Conservation (phyloP, 2,329 filamentous ascomycete species). For the Lachnellula arida region DNA sequence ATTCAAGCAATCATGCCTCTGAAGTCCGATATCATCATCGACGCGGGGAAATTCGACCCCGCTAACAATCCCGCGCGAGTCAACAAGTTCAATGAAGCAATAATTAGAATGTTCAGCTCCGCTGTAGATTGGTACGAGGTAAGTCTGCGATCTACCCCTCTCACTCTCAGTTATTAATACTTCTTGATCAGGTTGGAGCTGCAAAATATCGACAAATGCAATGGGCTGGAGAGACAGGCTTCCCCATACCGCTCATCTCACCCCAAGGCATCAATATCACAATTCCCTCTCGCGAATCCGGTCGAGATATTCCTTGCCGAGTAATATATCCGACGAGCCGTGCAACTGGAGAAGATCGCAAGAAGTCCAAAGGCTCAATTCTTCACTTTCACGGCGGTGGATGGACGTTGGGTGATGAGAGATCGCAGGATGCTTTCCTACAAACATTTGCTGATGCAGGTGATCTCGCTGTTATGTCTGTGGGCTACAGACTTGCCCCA, state of each 20-base stretch:
- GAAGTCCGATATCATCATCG: conserved; percentile 36
- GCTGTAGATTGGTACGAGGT: conserved; percentile 50
- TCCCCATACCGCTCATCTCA: conserved; percentile 44
- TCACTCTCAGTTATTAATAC: not conserved
- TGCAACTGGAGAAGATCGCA: conserved; percentile 41
- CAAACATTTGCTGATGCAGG: conserved; percentile 45
- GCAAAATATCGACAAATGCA: conserved; percentile 50
- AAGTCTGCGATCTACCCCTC: conserved; percentile 1
- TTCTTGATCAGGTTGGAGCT: conserved; percentile 42
- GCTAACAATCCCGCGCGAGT: conserved; percentile 37
- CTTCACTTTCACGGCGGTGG: conserved; percentile 53
- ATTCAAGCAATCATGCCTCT: conserved; percentile 31
- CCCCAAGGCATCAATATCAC: conserved; percentile 41
- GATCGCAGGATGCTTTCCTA: conserved; percentile 42
- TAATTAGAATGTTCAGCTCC: conserved; percentile 23
- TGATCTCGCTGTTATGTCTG: conserved; percentile 46
- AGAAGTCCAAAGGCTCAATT: conserved; percentile 44
- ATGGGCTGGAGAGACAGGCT: conserved; percentile 46
- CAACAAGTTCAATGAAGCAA: conserved; percentile 39
- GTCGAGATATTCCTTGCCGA: conserved; percentile 47
- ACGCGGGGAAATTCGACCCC: conserved; percentile 40
- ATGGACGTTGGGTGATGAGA: conserved; percentile 35
- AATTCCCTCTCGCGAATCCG: conserved; percentile 48
- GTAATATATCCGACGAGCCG: conserved; percentile 19
- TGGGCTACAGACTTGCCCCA: conserved; percentile 57